These are phyloP conservation scores for Zopfochytrium polystomum DNA, from an alignment of 371 early-diverging fungal genomes.

Conservation along the genomic window DNA sequence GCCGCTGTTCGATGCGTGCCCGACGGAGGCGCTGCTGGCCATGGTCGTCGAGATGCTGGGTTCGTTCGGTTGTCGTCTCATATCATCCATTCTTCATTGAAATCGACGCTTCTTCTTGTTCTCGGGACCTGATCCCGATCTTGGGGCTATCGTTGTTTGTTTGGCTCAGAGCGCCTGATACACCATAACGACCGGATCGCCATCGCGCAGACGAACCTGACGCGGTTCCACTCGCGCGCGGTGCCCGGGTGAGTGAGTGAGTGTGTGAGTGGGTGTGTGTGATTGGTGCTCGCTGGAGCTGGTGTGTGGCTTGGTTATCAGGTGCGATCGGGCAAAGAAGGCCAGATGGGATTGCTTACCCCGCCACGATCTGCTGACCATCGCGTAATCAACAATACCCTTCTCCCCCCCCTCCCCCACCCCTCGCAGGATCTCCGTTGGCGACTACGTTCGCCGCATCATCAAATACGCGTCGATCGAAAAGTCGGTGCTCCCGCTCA, in stretches of 20 bases:
- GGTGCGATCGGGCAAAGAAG: too few relatives aligned
- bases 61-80: not conserved
- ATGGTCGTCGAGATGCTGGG: constrained; percentile 41
- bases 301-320: too few relatives aligned
- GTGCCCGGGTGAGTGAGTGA: constrained; percentile 60
- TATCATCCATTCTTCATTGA: not conserved
- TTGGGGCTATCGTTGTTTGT: too few relatives aligned
- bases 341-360: too few relatives aligned
- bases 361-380: too few relatives aligned
- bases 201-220: constrained; percentile 71
- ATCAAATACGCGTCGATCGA: constrained; percentile 82
- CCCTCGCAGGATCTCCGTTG: constrained; percentile 23
- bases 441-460: constrained; percentile 45
- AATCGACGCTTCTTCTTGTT: too few relatives aligned
- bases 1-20: constrained; percentile 29
- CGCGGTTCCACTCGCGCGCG: constrained; percentile 94
- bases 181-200: constrained; percentile 83
- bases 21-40: constrained; percentile 23
- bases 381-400: too few relatives aligned
- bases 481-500: constrained; percentile 75
- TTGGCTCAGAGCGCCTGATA: constrained; percentile 28
- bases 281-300: too few relatives aligned
- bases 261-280: not conserved
- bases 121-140: too few relatives aligned
- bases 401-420: not conserved